These are phyloP conservation scores for Aspergillus terreus DNA, from an alignment of 2,329 filamentous ascomycete species.

Conservation along the genomic window DNA sequence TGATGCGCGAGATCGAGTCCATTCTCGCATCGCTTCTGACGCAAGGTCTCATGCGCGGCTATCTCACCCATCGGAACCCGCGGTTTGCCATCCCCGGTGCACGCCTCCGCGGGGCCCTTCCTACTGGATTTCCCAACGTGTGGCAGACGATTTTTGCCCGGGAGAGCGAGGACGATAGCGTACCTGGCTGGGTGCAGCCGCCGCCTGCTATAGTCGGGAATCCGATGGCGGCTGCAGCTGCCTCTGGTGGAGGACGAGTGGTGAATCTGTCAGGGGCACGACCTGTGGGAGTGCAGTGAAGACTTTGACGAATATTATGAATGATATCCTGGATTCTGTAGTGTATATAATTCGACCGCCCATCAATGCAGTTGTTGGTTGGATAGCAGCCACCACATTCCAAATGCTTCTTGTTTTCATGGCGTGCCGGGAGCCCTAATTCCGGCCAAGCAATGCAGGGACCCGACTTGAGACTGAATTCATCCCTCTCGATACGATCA, in stretches of 20 bases:
- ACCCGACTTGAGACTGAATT: not conserved
- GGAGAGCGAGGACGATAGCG: slow-evolving; percentile 58
- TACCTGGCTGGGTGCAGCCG: slow-evolving; percentile 70
- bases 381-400: too few species aligned
- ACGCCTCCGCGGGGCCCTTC: slow-evolving; percentile 36
- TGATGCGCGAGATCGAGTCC: slow-evolving; percentile 64
- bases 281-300: slow-evolving; percentile 42
- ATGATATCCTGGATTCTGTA: not conserved
- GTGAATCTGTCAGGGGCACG: slow-evolving; percentile 56
- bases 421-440: not conserved
- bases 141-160: slow-evolving; percentile 65
- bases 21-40: slow-evolving; percentile 72
- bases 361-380: not conserved
- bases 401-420: too few species aligned
- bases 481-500: not conserved
- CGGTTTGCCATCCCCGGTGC: slow-evolving; percentile 81
- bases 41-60: slow-evolving; percentile 78
- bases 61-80: slow-evolving; percentile 70
- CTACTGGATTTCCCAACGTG: slow-evolving; percentile 64
- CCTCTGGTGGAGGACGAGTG: slow-evolving; percentile 48
- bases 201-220: slow-evolving; percentile 13
- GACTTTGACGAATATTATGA: not conserved
- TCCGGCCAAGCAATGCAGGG: not conserved
- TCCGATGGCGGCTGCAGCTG: slow-evolving; percentile 19
- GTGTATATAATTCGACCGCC: not conserved